Percentiles rank a stretch among this genome's conserved stretches.
Evolutionary conservation across 768 basidiomycete species (phyloP).

Genomic region (Psilocybe sp.): DNA sequence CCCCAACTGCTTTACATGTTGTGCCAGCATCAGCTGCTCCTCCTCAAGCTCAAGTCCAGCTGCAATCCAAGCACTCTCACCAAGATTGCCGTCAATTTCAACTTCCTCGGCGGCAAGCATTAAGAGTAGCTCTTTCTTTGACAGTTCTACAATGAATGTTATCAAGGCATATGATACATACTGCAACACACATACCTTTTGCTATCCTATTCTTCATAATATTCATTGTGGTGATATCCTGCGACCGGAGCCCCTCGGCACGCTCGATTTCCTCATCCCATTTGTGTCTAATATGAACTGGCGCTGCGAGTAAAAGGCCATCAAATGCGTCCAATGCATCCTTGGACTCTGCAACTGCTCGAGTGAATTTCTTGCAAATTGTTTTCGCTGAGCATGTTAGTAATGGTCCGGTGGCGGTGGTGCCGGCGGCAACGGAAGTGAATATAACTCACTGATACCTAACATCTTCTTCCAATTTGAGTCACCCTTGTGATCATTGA

Average conservation of each 20-base stretch:
- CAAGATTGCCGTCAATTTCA: too few species aligned
- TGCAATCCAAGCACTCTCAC: too few species aligned
- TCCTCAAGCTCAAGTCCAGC: too few species aligned
- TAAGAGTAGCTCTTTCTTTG: too few species aligned
- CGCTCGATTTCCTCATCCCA: not conserved
- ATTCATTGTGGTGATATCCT: not conserved
- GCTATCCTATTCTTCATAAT: not conserved
- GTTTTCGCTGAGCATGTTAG: not conserved
- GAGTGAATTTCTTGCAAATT: not conserved
- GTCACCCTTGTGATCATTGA: slow-evolving; percentile 29
- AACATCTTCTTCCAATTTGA: slow-evolving; percentile 31
- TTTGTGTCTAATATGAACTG: not conserved
- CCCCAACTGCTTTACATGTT: not conserved
- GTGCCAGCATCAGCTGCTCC: too few species aligned
- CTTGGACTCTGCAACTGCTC: not conserved
- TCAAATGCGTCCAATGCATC: not conserved
- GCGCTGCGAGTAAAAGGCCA: not conserved
- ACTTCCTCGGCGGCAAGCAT: too few species aligned
- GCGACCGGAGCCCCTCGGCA: too few species aligned
- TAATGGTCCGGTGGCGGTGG: not conserved
- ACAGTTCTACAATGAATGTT: too few species aligned
- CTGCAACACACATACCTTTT: too few species aligned
- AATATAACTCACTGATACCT: slow-evolving; percentile 15
- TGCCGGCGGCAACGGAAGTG: not conserved
- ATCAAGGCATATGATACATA: too few species aligned